Conservation (phyloP, 306 rosid genomes). For the Pterocarpus macrocarpus region DNA sequence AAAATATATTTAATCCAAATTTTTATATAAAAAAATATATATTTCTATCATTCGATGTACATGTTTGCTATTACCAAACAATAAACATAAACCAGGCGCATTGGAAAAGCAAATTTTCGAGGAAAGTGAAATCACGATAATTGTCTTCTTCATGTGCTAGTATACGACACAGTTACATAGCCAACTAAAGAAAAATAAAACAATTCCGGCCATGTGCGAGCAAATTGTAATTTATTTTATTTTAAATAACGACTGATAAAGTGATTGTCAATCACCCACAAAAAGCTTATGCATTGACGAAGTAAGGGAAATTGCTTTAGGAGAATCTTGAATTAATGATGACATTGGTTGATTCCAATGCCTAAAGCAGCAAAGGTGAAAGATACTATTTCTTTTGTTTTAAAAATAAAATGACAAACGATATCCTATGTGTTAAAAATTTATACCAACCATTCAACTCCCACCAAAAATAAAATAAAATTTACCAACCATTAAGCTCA, state of each 20-base stretch:
- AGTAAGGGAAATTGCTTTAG: not conserved
- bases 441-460: not conserved
- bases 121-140: not conserved
- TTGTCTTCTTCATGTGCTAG: not conserved
- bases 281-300: conserved; percentile 35
- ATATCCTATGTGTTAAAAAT: not conserved
- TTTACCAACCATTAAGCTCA: not conserved
- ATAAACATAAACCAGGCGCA: not conserved
- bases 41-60: not conserved
- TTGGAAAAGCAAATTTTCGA: not conserved
- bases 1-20: too few species aligned
- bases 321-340: conserved; percentile 45
- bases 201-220: conserved; percentile 33
- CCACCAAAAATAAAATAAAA: not conserved
- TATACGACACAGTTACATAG: too few species aligned
- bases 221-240: not conserved
- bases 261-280: conserved; percentile 9
- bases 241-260: not conserved
- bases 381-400: conserved; percentile 18
- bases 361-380: conserved; percentile 28
- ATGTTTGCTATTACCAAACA: not conserved
- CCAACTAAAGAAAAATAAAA: not conserved
- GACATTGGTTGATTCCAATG: conserved; percentile 39
- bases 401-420: not conserved
- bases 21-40: too few species aligned